phyloP scores from a whole-genome alignment of 73 alveolate species.

The Blepharisma stoltei region DNA sequence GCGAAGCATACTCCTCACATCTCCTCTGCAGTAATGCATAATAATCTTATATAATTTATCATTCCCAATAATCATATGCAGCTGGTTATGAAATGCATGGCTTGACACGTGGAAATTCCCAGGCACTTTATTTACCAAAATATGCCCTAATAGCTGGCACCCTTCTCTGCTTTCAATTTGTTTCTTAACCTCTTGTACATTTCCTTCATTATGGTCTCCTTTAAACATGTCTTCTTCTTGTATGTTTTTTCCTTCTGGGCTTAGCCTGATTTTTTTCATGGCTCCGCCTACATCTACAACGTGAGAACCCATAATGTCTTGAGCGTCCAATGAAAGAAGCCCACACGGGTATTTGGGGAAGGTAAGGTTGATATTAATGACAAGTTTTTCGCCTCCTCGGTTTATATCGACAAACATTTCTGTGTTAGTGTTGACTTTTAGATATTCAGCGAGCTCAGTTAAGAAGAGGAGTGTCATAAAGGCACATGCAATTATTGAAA shows the following conservation, averaged over 20 bases:
- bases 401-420: conserved; percentile 79
- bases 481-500: conserved; percentile 81
- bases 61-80: conserved; percentile 4
- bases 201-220: conserved; percentile 31
- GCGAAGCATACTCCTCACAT: too few relatives aligned
- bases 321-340: conserved; percentile 87
- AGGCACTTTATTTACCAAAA: conserved; percentile 69
- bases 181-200: not conserved
- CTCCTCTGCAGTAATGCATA: too few relatives aligned
- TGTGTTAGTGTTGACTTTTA: conserved; percentile 63
- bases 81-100: conserved; percentile 68
- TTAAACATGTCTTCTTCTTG: conserved; percentile 60
- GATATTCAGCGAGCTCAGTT: conserved; percentile 77
- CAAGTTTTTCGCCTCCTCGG: conserved; percentile 44
- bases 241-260: conserved; percentile 47
- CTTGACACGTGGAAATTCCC: conserved; percentile 93
- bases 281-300: conserved; percentile 72
- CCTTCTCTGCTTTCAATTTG: conserved; percentile 65
- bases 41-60: too few relatives aligned
- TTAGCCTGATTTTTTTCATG: conserved; percentile 53
- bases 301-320: conserved; percentile 97
- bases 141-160: conserved; percentile 75
- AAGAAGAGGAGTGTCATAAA: conserved; percentile 76
- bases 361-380: conserved; percentile 42
- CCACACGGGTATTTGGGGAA: conserved; percentile 93